phyloP scores from a whole-genome alignment of 2,329 filamentous ascomycete species.

The Zymoseptoria crescenta region DNA sequence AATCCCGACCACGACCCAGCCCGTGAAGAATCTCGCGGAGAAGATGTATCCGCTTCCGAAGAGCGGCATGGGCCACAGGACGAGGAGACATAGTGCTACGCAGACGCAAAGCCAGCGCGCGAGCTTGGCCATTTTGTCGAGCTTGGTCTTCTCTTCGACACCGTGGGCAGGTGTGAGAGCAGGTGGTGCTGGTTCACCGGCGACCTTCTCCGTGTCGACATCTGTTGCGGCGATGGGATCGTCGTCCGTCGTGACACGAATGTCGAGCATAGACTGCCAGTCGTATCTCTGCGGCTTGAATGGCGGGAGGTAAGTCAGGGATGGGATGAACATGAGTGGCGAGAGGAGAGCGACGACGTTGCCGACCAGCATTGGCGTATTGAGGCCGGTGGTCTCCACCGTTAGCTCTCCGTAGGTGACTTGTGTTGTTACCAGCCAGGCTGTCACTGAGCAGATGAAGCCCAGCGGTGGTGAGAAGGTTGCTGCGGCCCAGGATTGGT shows the following conservation, averaged over 20 bases:
- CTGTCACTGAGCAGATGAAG: constrained; percentile 59
- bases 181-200: not conserved
- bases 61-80: constrained; percentile 45
- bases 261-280: constrained; percentile 70
- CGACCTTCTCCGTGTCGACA: not conserved
- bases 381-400: constrained; percentile 71
- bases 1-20: constrained; percentile 41
- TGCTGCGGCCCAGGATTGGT: constrained; percentile 69
- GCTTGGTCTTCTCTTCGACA: constrained; percentile 31
- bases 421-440: constrained; percentile 70
- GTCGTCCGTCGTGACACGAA: constrained; percentile 57
- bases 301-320: constrained; percentile 54
- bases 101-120: constrained; percentile 50
- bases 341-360: constrained; percentile 77
- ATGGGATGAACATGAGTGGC: constrained; percentile 63
- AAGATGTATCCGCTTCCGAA: constrained; percentile 43
- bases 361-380: constrained; percentile 79
- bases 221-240: constrained; percentile 49
- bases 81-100: constrained; percentile 49
- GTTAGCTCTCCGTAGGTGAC: constrained; percentile 60
- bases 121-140: constrained; percentile 38
- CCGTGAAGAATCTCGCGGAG: constrained; percentile 39
- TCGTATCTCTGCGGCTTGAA: constrained; percentile 70
- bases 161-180: not conserved
- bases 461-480: constrained; percentile 62